phyloP scores from a whole-genome alignment of 1,284 basidiomycete species.

The Tilletia caries region DNA sequence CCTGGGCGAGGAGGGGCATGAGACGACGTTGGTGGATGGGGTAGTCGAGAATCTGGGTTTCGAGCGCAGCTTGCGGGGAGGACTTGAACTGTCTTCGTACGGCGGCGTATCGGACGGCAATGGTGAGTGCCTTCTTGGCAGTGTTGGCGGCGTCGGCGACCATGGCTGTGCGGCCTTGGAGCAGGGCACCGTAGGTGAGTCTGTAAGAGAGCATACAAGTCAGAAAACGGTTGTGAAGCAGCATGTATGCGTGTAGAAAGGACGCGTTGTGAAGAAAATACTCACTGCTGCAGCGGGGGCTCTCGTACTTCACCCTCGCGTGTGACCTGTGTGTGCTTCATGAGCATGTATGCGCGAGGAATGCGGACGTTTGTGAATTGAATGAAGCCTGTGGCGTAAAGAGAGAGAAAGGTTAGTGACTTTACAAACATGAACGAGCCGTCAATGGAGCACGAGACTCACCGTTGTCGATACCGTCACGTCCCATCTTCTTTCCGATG shows the following conservation, averaged over 20 bases:
- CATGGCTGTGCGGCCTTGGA: constrained; percentile 61
- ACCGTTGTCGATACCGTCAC: constrained; percentile 59
- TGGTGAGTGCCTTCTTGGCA: constrained; percentile 60
- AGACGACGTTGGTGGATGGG: constrained; percentile 63
- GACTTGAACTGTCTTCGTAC: constrained; percentile 61
- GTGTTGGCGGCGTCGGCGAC: constrained; percentile 60
- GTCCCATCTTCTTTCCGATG: constrained; percentile 64
- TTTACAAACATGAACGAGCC: not conserved
- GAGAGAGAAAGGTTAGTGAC: constrained; percentile 36
- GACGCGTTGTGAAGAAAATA: not conserved
- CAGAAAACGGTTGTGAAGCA: not conserved
- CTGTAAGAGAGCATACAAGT: not conserved
- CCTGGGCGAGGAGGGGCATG: constrained; percentile 61
- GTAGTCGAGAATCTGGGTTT: constrained; percentile 63
- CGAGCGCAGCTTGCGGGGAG: constrained; percentile 47
- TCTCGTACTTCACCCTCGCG: constrained; percentile 57
- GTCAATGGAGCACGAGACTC: constrained; percentile 18
- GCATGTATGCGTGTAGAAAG: no score
- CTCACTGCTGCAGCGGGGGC: constrained; percentile 59
- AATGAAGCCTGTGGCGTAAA: not conserved
- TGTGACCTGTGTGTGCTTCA: constrained; percentile 63
- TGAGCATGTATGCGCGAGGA: constrained; percentile 62
- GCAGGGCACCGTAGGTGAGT: constrained; percentile 62
- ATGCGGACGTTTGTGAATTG: constrained; percentile 61
- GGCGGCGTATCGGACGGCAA: constrained; percentile 61